phyloP scores from a whole-genome alignment of 1,284 basidiomycete genomes.

The Xerocomus minutiporus region DNA sequence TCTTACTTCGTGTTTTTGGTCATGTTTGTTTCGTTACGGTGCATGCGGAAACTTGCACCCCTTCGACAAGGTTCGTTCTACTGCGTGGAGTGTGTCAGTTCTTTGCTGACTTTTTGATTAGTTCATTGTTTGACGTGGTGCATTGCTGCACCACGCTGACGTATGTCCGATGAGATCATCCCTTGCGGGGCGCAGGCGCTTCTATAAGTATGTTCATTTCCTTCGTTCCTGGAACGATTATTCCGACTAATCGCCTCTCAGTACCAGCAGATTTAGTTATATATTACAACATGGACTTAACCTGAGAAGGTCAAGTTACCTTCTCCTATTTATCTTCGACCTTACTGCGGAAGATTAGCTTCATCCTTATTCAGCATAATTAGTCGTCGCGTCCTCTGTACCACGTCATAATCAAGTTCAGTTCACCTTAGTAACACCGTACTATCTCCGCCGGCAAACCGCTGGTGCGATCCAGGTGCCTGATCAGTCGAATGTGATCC shows the following conservation, averaged over 20 bases:
- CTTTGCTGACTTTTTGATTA: constrained; percentile 6
- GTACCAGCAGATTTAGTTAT: constrained; percentile 10
- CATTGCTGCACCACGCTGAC: constrained; percentile 8
- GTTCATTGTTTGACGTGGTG: constrained; percentile 1
- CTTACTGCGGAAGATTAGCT: neutral
- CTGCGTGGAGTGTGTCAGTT: neutral
- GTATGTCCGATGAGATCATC: neutral
- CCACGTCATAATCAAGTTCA: neutral
- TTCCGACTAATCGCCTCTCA: neutral
- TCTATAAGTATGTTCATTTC: constrained; percentile 7
- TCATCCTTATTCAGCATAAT: neutral
- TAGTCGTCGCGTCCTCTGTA: neutral
- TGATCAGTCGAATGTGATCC: neutral
- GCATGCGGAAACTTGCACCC: constrained; percentile 5
- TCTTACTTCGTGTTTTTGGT: constrained; percentile 17
- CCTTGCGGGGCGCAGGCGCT: neutral
- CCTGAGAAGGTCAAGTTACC: neutral
- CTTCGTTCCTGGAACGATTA: neutral
- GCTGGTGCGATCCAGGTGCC: neutral
- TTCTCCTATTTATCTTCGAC: neutral
- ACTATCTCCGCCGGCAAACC: neutral
- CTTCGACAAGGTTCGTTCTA: constrained; percentile 14
- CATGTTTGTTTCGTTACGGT: constrained; percentile 3
- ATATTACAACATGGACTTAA: neutral
- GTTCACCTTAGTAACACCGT: neutral